These are phyloP conservation scores for Podaxis sp. DNA, from an alignment of 768 basidiomycete genomes.

Conservation along the genomic window DNA sequence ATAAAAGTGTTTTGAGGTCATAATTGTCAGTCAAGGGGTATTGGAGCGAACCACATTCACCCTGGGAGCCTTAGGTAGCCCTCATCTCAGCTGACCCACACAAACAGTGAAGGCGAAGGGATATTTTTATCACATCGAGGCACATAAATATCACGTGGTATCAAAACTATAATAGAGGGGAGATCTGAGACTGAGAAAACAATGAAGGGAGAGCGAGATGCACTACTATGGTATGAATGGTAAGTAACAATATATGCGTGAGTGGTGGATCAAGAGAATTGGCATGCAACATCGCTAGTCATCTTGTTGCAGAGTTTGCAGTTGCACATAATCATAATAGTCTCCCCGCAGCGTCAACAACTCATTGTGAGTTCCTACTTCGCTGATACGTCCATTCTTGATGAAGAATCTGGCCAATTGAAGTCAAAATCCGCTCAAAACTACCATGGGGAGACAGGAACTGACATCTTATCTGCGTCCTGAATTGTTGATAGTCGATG, in stretches of 20 bases:
- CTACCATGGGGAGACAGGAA: slow-evolving; percentile 16
- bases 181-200: no score
- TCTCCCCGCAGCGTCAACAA: slow-evolving; percentile 50
- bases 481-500: slow-evolving; percentile 86
- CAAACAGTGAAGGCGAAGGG: neutral
- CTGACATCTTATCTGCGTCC: slow-evolving; percentile 76
- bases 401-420: slow-evolving; percentile 58
- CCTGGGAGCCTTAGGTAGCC: neutral
- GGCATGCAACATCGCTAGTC: neutral
- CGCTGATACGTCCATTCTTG: slow-evolving; percentile 70
- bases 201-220: no score
- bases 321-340: slow-evolving; percentile 73
- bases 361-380: slow-evolving; percentile 78
- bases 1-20: slow-evolving; percentile 42
- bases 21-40: slow-evolving; percentile 11
- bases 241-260: no score
- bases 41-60: neutral
- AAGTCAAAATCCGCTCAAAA: neutral
- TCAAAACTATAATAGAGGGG: no score
- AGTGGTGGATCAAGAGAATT: no score
- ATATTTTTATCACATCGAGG: neutral
- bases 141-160: no score
- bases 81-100: neutral
- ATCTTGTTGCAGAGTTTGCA: slow-evolving; percentile 48
- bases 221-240: no score